Percentiles rank a stretch among this genome's conserved stretches.
Conservation (phyloP, 192 early-diverging fungal species). For the Tieghemiomyces parasiticus region DNA sequence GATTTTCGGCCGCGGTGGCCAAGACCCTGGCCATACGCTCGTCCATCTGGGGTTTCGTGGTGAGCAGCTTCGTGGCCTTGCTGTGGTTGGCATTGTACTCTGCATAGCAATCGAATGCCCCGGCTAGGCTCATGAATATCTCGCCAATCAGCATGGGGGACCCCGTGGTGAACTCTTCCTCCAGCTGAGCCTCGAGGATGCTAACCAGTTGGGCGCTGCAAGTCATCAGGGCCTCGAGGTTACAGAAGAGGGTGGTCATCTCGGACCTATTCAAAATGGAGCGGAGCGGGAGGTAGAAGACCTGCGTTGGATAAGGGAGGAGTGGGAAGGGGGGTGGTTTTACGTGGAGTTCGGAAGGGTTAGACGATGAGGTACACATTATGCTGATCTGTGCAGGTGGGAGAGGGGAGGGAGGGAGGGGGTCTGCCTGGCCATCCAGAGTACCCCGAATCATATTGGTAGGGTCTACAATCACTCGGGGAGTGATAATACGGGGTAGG, state of each 20-base stretch:
- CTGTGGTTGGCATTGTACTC: background rate
- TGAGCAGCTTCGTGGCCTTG: background rate
- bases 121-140: conserved; percentile 6
- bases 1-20: background rate
- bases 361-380: too few species aligned
- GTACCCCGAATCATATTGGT: too few species aligned
- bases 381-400: too few species aligned
- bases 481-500: too few species aligned
- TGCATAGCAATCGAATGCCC: conserved; percentile 1
- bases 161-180: background rate
- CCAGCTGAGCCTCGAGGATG: background rate
- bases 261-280: background rate
- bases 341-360: too few species aligned
- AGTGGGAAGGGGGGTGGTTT: too few species aligned
- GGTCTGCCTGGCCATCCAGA: too few species aligned
- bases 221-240: conserved; percentile 1
- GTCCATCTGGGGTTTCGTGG: background rate
- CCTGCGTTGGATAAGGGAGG: too few species aligned
- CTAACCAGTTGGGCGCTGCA: conserved; percentile 7
- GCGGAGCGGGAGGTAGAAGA: conserved; percentile 6
- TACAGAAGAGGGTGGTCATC: background rate
- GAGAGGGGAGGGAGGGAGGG: too few species aligned
- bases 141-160: background rate
- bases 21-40: background rate
- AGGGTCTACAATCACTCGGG: too few species aligned